phyloP scores from a whole-genome alignment of 768 basidiomycete species.

The Gymnopilus junonius region DNA sequence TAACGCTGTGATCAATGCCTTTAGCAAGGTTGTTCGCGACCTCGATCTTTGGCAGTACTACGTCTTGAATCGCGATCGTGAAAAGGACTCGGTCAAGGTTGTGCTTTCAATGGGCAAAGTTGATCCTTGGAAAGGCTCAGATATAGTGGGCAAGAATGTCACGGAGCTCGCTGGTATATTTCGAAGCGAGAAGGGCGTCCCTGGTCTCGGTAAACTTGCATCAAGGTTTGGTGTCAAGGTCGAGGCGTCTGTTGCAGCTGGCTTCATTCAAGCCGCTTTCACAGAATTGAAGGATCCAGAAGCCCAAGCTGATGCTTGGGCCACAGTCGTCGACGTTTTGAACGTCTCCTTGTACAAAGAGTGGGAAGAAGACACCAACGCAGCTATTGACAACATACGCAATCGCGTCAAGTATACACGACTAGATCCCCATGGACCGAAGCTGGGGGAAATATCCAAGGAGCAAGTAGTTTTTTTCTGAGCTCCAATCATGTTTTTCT shows the following conservation, averaged over 20 bases:
- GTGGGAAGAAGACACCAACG: constrained; percentile 82
- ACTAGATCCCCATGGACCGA: constrained; percentile 83
- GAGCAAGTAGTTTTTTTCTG: constrained; percentile 51
- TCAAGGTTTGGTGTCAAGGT: constrained; percentile 72
- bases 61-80: constrained; percentile 74
- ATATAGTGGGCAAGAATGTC: constrained; percentile 60
- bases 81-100: constrained; percentile 60
- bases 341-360: constrained; percentile 90
- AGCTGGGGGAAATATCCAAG: constrained; percentile 76
- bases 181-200: constrained; percentile 55
- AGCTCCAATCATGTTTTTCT: neutral
- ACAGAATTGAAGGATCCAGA: constrained; percentile 49
- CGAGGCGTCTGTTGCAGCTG: constrained; percentile 68
- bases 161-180: constrained; percentile 71
- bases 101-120: constrained; percentile 54
- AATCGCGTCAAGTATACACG: constrained; percentile 82
- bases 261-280: constrained; percentile 74
- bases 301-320: constrained; percentile 74
- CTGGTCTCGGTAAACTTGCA: constrained; percentile 61
- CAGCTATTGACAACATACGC: constrained; percentile 74
- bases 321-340: constrained; percentile 77
- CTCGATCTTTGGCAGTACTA: constrained; percentile 95
- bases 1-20: constrained; percentile 62
- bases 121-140: constrained; percentile 63
- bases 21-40: constrained; percentile 61